Conservation (phyloP, 2,329 filamentous ascomycete genomes). For the Talaromyces sp. region DNA sequence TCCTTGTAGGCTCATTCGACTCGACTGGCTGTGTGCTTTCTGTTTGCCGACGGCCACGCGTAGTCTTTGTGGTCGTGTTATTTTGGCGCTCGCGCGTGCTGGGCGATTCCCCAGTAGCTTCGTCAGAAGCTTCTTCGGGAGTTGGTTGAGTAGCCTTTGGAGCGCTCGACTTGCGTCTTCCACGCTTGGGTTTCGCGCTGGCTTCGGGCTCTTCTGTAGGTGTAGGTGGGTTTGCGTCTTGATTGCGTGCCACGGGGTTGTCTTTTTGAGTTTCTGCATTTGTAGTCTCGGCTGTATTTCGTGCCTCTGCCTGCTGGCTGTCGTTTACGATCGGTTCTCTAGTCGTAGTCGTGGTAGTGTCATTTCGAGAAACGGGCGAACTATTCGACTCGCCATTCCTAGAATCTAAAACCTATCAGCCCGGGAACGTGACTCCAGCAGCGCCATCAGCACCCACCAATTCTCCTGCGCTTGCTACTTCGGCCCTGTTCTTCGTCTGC, state of each 20-base stretch:
- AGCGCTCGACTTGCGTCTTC: not conserved
- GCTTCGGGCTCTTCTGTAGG: not conserved
- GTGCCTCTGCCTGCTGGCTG: not conserved
- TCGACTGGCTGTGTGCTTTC: not conserved
- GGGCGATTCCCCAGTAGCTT: not conserved
- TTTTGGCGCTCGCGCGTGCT: not conserved
- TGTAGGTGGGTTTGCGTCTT: not conserved
- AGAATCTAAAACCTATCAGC: conserved; percentile 1
- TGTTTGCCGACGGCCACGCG: not conserved
- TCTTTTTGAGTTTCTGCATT: not conserved
- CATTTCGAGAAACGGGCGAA: not conserved
- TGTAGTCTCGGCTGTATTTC: not conserved
- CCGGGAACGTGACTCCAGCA: not conserved
- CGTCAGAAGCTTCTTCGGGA: not conserved
- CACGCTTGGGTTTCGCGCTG: not conserved
- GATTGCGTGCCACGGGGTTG: not conserved
- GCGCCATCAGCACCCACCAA: not conserved
- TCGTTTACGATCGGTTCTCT: not conserved
- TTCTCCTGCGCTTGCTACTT: conserved; percentile 9
- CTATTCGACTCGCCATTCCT: not conserved
- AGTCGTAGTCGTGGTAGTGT: not conserved
- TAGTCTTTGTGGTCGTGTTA: not conserved
- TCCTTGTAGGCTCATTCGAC: not conserved
- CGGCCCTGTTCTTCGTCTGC: conserved; percentile 4
- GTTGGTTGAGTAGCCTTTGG: not conserved